Evolutionary conservation across 1,284 basidiomycete genomes (phyloP).

Genomic region (Ceratorhiza oryzae-sativae): DNA sequence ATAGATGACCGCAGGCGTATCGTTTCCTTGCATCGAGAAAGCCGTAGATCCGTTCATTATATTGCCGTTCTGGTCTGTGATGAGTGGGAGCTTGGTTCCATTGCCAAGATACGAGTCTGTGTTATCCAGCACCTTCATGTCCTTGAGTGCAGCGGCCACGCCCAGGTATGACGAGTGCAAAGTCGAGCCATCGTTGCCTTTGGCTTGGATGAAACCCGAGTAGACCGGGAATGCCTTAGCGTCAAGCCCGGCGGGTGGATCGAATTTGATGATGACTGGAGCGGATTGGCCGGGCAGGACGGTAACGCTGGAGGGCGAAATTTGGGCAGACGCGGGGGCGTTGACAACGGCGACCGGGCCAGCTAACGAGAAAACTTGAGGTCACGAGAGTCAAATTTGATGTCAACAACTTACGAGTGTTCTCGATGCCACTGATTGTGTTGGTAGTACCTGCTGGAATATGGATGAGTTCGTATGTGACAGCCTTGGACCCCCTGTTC

Average conservation of each 20-base stretch:
- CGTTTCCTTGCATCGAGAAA: constrained; percentile 46
- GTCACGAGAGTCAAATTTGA: background rate
- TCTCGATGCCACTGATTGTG: constrained; percentile 52
- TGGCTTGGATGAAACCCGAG: constrained; percentile 45
- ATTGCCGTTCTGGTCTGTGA: constrained; percentile 1
- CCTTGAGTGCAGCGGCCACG: constrained; percentile 50
- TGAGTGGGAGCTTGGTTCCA: constrained; percentile 31
- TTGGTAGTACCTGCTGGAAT: constrained; percentile 50
- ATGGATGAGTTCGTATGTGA: constrained; percentile 46
- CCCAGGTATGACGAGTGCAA: constrained; percentile 45
- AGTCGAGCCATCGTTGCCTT: constrained; percentile 34
- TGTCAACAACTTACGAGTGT: constrained; percentile 44
- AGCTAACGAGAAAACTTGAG: background rate
- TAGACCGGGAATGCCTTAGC: constrained; percentile 48
- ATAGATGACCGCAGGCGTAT: constrained; percentile 39
- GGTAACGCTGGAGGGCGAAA: constrained; percentile 44
- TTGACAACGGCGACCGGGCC: constrained; percentile 46
- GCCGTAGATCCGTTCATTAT: constrained; percentile 36
- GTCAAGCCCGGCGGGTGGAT: constrained; percentile 46
- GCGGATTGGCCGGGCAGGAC: constrained; percentile 45
- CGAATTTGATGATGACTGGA: constrained; percentile 46
- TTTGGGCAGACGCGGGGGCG: constrained; percentile 45
- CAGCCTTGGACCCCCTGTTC: constrained; percentile 46
- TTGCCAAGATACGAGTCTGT: constrained; percentile 39
- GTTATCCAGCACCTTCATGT: constrained; percentile 49